Conservation (phyloP, 345 rosid species). For the Aquilaria sinensis region DNA sequence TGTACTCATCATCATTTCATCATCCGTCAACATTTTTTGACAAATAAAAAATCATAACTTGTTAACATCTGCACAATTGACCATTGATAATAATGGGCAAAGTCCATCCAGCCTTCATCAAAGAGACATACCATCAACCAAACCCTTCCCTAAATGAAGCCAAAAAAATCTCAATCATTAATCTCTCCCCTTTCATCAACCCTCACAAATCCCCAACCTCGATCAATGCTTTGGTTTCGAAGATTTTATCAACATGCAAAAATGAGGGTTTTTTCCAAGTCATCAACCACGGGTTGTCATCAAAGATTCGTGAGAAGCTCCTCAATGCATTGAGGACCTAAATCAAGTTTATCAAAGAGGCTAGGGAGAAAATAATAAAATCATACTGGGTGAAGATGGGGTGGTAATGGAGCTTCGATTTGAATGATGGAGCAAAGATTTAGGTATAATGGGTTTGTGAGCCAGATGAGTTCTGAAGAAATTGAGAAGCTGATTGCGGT, state of each 20-base stretch:
- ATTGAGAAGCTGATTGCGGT: slow-evolving; percentile 32
- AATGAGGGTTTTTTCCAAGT: slow-evolving; percentile 88
- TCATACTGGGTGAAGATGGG: slow-evolving; percentile 69
- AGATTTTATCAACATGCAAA: slow-evolving; percentile 57
- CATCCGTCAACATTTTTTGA: no score
- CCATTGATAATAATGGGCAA: slow-evolving; percentile 30
- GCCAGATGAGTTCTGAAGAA: slow-evolving; percentile 57
- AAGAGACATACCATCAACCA: slow-evolving; percentile 46
- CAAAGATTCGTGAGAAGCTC: slow-evolving; percentile 31
- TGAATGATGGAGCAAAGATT: slow-evolving; percentile 60
- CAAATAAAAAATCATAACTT: no score
- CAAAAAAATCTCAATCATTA: slow-evolving; percentile 55
- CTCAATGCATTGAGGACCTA: slow-evolving; percentile 6
- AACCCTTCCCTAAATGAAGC: slow-evolving; percentile 14
- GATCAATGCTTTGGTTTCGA: slow-evolving; percentile 20
- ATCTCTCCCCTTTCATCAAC: slow-evolving; percentile 45
- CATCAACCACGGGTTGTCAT: slow-evolving; percentile 69
- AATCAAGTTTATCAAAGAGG: slow-evolving; percentile 59
- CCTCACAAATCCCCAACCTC: slow-evolving; percentile 21
- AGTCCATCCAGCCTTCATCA: slow-evolving; percentile 48
- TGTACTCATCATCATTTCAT: no score
- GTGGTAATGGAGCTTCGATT: slow-evolving; percentile 66
- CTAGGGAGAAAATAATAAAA: slow-evolving; percentile 72
- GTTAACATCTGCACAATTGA: not conserved
- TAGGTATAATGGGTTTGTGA: slow-evolving; percentile 40